Base-by-base conservation (phyloP, 768 basidiomycete species). In the Rossbeevera mucosa region DNA sequence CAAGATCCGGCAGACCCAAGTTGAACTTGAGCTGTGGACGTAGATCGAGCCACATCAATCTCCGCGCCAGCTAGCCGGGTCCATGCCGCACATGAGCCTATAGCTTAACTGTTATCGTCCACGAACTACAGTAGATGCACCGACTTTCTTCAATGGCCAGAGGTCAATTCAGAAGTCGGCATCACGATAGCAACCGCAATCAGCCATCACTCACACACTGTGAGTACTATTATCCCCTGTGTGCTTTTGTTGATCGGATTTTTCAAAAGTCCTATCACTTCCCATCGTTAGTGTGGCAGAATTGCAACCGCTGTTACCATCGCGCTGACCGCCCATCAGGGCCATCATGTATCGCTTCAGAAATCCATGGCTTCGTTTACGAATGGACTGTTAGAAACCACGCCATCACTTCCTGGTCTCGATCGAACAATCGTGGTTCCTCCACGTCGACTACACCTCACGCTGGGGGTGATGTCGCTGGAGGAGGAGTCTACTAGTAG, bases 381-480 rank as follows among this genome's bases (percentile, higher is more conserved):
- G 21, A 46, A n/a, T 25, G 54, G 48, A n/a, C 41, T 69, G 40
- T 29, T 71, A 0, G 52, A 47, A 22, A 46, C 53, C 30, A 46
- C 50, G 12, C 65, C 59, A 72, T 70, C 51, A 47, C 51, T 56
- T 57, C 63, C 72, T 0, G 88, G 88, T 0, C 71, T 91, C 4
- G 83, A 91, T 65, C 61, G 59, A 8, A 74, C 78, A 3, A 80
- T 90, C 57, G 65, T 86, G 48, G 75, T 88, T 50, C 72, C 72
- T 7, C 67, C 76, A 0, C 73, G 77, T 9, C 66, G 86, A n/a
- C 67, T 89, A 40, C 88, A 91, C 65, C 67, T 90, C 51, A 90
- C 88, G 0, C 69, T 91, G 2, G 88, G 87, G 1, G 86, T 88
- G 1, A 85, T 91, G 83, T 69, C 78, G 0, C 80, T 89, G 29